Base-by-base conservation (phyloP, 2,329 filamentous ascomycete species). In the Aaosphaeria pasadenensis region DNA sequence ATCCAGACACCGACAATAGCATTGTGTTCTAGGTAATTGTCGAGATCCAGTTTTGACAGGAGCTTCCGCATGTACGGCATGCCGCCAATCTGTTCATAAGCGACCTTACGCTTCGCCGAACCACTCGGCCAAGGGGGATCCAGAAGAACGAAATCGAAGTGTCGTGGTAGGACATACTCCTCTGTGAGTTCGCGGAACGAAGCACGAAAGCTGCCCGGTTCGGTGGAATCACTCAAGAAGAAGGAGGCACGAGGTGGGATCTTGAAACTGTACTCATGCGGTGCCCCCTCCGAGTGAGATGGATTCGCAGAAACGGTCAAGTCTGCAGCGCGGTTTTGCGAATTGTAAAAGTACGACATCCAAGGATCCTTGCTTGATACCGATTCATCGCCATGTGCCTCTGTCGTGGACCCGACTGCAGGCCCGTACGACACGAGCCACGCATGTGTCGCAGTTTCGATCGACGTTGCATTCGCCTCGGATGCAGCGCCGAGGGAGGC, bases 61-160 rank as follows among this genome's bases (percentile, higher is more conserved):
- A 76, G 62, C 24, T 60, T 58, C 44, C 62, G 62, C 46, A 84
- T 75, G 43, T 81, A 76, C 9, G 71, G 60, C 41, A 80, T 62
- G 65, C 55, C 76, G 59, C 59, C 58, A 39, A 63, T 64, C 66
- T 55, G 70, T 60, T 63, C 83, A 80, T 53, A 77, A 1, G 56
- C 70, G 72, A 69, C 75, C 58, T 81, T 84, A 36, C 86, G 77
- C 55, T 80, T 79, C 11, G 83, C 88, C 5, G 88, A 91, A 41
- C 84, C 80, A 62, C 90, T 92, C 0, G 88, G 87, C 88, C 89
- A 92, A 1, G 89, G 88, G 3, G 89, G 89, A 62, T 92, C 88
- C 17, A 91, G 72, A 6, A 91, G 66, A 35, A 91, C 75, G 40
- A 91, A 73, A 54, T 88, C 74, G 66, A 92, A 91, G 5, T 65